phyloP scores from a whole-genome alignment of 1,284 basidiomycete species.

The Ceratobasidium sp. region DNA sequence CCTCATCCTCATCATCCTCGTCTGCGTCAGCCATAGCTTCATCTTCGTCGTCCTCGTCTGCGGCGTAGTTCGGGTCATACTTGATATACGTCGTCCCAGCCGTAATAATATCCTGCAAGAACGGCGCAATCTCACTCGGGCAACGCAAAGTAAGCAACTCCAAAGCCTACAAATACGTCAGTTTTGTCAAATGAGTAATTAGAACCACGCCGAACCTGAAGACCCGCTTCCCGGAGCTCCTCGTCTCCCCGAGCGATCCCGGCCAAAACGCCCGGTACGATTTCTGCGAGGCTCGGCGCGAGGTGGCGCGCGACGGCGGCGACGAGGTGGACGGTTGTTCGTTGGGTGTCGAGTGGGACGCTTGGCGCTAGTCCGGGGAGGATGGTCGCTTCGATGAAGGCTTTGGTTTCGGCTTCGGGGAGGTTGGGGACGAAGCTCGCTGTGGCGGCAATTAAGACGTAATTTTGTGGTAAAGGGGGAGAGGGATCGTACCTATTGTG shows the following conservation, averaged over 20 bases:
- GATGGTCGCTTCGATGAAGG: conserved; percentile 69
- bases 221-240: conserved; percentile 80
- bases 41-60: conserved; percentile 84
- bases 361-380: conserved; percentile 70
- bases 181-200: conserved; percentile 31
- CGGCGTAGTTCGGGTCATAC: conserved; percentile 94
- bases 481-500: conserved; percentile 66
- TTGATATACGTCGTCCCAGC: conserved; percentile 84
- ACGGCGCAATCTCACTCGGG: conserved; percentile 83
- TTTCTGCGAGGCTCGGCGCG: conserved; percentile 68
- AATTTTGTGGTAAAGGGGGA: conserved; percentile 45
- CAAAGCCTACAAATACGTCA: conserved; percentile 70
- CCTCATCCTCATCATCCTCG: conserved; percentile 81
- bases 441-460: conserved; percentile 35
- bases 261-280: conserved; percentile 78
- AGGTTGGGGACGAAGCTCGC: conserved; percentile 83
- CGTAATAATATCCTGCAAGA: conserved; percentile 77
- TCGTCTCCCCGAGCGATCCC: conserved; percentile 80
- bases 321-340: conserved; percentile 84
- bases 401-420: conserved; percentile 67
- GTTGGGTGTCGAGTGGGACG: conserved; percentile 72
- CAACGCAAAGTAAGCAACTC: conserved; percentile 88
- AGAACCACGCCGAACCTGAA: conserved; percentile 67
- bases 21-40: conserved; percentile 85
- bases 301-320: conserved; percentile 81